Conservation (phyloP, 2,329 filamentous ascomycete species). For the Ophiostoma australiae region DNA sequence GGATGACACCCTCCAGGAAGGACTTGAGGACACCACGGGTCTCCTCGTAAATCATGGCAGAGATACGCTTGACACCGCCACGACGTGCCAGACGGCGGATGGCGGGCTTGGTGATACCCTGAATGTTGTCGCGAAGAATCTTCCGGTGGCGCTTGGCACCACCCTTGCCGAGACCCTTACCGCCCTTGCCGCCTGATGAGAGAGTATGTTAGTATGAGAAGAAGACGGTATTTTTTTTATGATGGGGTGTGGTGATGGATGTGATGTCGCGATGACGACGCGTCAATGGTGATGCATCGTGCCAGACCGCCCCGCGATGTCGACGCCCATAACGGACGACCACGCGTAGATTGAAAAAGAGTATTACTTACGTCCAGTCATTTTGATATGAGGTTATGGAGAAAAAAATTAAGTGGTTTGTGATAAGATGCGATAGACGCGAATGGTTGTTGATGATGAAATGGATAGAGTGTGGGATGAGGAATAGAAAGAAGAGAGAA, state of each 20-base stretch:
- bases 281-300: background rate
- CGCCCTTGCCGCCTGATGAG: constrained; percentile 84
- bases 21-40: constrained; percentile 73
- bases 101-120: constrained; percentile 97
- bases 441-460: constrained; percentile 29
- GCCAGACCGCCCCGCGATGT: background rate
- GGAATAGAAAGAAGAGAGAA: constrained; percentile 13
- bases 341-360: background rate
- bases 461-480: constrained; percentile 31
- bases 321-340: background rate
- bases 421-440: constrained; percentile 31
- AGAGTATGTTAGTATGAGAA: constrained; percentile 12
- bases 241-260: background rate
- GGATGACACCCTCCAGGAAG: constrained; percentile 72
- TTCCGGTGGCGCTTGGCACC: constrained; percentile 98
- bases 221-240: background rate
- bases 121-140: constrained; percentile 99
- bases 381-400: constrained; percentile 45
- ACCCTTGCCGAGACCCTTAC: constrained; percentile 96
- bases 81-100: constrained; percentile 97
- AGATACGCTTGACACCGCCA: constrained; percentile 99
- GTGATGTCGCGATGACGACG: constrained; percentile 13
- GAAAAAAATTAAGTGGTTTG: constrained; percentile 29
- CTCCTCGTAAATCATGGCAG: constrained; percentile 78
- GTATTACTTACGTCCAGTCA: constrained; percentile 65